A percentile compares a stretch with the other conserved stretches of the same genome.
These are phyloP conservation scores for Meredithiella fracta DNA, from an alignment of 2,329 filamentous ascomycete genomes.

Conservation along the genomic window DNA sequence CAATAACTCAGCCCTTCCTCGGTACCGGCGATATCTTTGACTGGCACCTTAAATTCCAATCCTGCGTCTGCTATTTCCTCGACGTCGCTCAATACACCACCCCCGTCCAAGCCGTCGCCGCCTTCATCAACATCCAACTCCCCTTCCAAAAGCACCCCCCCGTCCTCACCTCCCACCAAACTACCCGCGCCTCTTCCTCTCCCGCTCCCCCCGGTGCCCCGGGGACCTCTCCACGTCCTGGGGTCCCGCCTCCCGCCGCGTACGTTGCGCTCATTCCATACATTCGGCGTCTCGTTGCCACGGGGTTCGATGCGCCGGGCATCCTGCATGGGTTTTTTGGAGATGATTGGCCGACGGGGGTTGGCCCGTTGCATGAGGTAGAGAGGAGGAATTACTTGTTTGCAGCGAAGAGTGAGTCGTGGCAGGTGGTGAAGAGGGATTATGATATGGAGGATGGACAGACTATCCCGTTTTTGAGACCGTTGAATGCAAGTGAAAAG, in stretches of 20 bases:
- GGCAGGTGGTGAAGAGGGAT: conserved; percentile 73
- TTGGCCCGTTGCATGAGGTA: conserved; percentile 70
- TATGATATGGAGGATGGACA: conserved; percentile 81
- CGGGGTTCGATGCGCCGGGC: conserved; percentile 71
- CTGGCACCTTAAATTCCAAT: conserved; percentile 84
- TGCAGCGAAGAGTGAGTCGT: conserved; percentile 79
- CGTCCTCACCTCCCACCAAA: conserved; percentile 18
- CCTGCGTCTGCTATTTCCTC: conserved; percentile 79
- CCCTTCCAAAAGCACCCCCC: conserved; percentile 54
- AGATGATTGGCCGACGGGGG: conserved; percentile 70
- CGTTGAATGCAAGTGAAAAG: conserved; percentile 58
- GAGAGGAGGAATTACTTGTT: conserved; percentile 92
- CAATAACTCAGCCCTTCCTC: conserved; percentile 25
- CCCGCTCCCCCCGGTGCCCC: conserved; percentile 19
- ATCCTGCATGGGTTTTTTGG: conserved; percentile 95
- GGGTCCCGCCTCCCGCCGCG: conserved; percentile 7
- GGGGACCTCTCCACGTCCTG: conserved; percentile 15
- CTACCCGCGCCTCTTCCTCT: conserved; percentile 21
- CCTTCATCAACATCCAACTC: conserved; percentile 80
- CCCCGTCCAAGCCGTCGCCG: conserved; percentile 72
- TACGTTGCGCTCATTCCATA: conserved; percentile 67
- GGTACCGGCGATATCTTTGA: conserved; percentile 53
- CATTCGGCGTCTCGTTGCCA: conserved; percentile 75
- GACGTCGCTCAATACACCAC: conserved; percentile 75
- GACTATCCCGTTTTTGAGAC: conserved; percentile 71